phyloP scores from a whole-genome alignment of 495 filamentous ascomycete species.

The Recurvomyces mirabilis region DNA sequence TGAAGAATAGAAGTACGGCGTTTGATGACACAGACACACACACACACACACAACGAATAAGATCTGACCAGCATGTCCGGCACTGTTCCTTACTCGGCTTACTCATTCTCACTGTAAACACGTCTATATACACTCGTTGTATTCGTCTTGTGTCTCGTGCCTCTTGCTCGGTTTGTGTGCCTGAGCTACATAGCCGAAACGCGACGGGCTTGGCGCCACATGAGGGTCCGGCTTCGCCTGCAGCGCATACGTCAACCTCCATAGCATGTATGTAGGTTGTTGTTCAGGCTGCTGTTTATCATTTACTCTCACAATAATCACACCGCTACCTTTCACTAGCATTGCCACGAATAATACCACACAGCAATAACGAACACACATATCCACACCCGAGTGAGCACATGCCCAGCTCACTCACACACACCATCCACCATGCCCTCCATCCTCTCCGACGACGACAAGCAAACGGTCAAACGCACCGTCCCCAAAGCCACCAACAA shows the following conservation, averaged over 20 bases:
- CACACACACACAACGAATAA: too few relatives aligned
- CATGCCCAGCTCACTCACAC: background rate
- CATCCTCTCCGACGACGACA: conserved; percentile 80
- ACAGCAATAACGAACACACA: too few relatives aligned
- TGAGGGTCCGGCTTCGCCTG: conserved; percentile 1
- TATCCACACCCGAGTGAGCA: too few relatives aligned
- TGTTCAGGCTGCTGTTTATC: too few relatives aligned
- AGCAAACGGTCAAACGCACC: conserved; percentile 79
- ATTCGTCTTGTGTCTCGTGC: background rate
- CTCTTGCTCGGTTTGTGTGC: background rate
- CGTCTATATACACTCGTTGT: background rate
- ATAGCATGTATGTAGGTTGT: too few relatives aligned
- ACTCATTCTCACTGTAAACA: too few relatives aligned
- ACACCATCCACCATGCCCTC: conserved; percentile 51
- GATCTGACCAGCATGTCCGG: too few relatives aligned
- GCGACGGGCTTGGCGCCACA: background rate
- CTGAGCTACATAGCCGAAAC: too few relatives aligned
- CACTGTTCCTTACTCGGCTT: too few relatives aligned
- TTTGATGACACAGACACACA: too few relatives aligned
- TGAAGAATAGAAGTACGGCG: too few relatives aligned
- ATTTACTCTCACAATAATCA: too few relatives aligned
- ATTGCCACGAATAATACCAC: background rate
- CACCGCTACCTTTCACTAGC: conserved; percentile 12
- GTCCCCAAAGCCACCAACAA: conserved; percentile 91
- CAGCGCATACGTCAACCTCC: background rate